Evolutionary conservation across 1,139 yeast species (phyloP).

Genomic region (Debaryomycetaceae sp.): DNA sequence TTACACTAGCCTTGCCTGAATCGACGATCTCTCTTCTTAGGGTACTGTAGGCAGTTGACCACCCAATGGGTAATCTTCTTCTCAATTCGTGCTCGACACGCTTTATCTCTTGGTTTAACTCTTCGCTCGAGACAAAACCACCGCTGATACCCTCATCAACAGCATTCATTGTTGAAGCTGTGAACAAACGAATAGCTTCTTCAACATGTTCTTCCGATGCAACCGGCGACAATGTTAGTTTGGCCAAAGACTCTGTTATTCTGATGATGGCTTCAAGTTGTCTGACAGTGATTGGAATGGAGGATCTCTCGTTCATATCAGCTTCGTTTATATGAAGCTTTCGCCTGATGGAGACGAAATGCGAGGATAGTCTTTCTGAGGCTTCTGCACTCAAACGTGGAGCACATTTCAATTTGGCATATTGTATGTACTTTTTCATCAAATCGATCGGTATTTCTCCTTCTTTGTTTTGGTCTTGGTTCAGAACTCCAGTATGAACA

Average conservation of each 20-base stretch:
- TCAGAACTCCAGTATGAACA: conserved; percentile 77
- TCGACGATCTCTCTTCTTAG: conserved; percentile 81
- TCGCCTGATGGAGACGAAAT: conserved; percentile 87
- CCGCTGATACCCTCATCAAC: conserved; percentile 76
- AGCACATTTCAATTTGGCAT: conserved; percentile 86
- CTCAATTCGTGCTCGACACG: conserved; percentile 81
- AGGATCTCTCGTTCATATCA: conserved; percentile 82
- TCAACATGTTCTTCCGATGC: conserved; percentile 90
- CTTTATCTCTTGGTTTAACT: conserved; percentile 65
- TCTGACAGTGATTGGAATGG: conserved; percentile 96
- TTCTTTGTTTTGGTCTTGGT: conserved; percentile 52
- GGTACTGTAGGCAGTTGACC: conserved; percentile 89
- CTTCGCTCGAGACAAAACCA: conserved; percentile 41
- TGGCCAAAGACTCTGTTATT: conserved; percentile 92
- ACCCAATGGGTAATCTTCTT: conserved; percentile 91
- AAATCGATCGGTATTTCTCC: conserved; percentile 88
- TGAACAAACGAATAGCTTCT: conserved; percentile 90
- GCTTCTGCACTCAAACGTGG: conserved; percentile 91
- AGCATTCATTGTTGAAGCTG: conserved; percentile 98
- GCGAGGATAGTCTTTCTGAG: conserved; percentile 86
- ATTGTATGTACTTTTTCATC: conserved; percentile 90
- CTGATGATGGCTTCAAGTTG: conserved; percentile 97
- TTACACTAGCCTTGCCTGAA: conserved; percentile 59
- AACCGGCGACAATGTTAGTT: conserved; percentile 74
- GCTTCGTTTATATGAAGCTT: conserved; percentile 79